Percentiles rank a stretch among this genome's conserved stretches.
phyloP scores from a whole-genome alignment of 208 protist species.

The Zelonia costaricensis region DNA sequence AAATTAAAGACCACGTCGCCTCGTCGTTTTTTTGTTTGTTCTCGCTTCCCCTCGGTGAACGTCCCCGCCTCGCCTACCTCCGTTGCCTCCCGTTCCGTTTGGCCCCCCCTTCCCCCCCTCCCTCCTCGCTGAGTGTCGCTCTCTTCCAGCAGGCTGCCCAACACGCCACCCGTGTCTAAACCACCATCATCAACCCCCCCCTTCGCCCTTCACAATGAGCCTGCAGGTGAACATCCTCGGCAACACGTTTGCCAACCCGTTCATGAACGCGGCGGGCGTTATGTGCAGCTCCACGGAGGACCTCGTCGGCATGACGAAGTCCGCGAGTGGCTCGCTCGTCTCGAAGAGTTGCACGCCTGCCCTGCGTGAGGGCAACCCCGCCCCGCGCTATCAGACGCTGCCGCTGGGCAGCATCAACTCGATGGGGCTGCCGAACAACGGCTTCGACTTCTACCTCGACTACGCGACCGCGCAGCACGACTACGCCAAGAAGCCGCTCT shows the following conservation, averaged over 20 bases:
- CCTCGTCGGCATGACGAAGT: constrained; percentile 55
- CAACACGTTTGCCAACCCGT: constrained; percentile 74
- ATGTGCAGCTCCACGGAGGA: constrained; percentile 73
- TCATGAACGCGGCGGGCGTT: constrained; percentile 90
- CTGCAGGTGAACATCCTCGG: constrained; percentile 63
- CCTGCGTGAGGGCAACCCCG: constrained; percentile 76
- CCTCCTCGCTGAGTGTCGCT: not conserved
- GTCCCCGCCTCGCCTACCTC: no score
- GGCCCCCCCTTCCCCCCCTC: no score
- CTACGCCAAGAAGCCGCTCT: constrained; percentile 76
- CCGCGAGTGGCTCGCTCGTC: constrained; percentile 67
- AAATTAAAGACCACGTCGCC: no score
- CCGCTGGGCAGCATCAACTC: constrained; percentile 89
- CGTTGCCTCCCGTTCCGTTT: no score
- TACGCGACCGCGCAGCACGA: constrained; percentile 59
- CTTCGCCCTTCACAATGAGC: constrained; percentile 41
- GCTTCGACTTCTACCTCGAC: constrained; percentile 80
- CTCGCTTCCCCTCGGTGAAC: no score
- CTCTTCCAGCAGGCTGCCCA: not conserved
- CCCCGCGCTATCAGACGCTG: constrained; percentile 70
- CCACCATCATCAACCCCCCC: not conserved
- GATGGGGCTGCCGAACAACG: constrained; percentile 88
- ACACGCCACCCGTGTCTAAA: not conserved
- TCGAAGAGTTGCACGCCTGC: constrained; percentile 84
- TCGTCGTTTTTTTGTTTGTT: no score